phyloP scores from a whole-genome alignment of 2,329 filamentous ascomycete genomes.

The Botryotinia calthae region DNA sequence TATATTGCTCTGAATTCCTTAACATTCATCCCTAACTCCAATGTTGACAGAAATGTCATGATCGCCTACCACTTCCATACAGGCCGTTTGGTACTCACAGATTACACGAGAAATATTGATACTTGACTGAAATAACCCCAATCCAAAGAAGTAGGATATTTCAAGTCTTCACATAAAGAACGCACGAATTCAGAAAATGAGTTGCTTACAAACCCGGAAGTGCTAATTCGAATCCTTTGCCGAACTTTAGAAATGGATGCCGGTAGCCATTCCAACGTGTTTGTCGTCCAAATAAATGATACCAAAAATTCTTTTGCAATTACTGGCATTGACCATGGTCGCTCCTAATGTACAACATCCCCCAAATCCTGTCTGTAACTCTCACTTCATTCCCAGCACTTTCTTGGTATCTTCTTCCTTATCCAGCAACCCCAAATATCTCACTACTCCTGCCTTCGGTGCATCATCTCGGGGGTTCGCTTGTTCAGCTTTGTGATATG shows the following conservation, averaged over 20 bases:
- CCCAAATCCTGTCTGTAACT: constrained; percentile 13
- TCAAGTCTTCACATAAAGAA: background rate
- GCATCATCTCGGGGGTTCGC: constrained; percentile 74
- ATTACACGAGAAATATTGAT: background rate
- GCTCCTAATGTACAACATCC: constrained; percentile 36
- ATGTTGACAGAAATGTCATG: background rate
- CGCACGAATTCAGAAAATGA: background rate
- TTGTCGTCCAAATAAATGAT: background rate
- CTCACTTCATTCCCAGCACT: constrained; percentile 43
- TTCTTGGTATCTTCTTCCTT: constrained; percentile 77
- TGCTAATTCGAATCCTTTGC: background rate
- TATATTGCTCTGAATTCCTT: background rate
- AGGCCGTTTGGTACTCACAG: background rate
- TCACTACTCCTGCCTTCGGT: constrained; percentile 81
- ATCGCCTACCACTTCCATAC: background rate
- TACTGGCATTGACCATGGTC: constrained; percentile 15
- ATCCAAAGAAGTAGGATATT: background rate
- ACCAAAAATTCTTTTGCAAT: background rate
- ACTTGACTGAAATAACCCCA: background rate
- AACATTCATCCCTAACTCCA: background rate
- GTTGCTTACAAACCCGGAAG: background rate
- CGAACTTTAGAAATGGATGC: too few species aligned
- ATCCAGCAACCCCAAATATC: constrained; percentile 78
- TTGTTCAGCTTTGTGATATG: constrained; percentile 77
- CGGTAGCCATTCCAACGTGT: background rate